Percentiles rank a stretch among this genome's conserved stretches.
These are phyloP conservation scores for Wickerhamomyces sp. DNA, from an alignment of 1,139 yeast species.

Conservation along the genomic window DNA sequence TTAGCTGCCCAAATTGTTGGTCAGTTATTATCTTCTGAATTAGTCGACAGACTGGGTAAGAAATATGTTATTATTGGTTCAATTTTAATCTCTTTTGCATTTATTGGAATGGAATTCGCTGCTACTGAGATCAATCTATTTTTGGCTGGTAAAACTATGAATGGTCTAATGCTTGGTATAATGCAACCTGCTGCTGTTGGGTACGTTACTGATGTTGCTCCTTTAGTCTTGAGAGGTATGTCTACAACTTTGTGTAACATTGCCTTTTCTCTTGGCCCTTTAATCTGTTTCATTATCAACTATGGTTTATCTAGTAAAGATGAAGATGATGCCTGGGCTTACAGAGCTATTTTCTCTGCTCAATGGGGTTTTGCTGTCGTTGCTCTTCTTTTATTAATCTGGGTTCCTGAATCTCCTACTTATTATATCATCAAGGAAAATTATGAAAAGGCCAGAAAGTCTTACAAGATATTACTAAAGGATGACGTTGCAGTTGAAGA, in stretches of 20 bases:
- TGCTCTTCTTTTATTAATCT: conserved; percentile 13
- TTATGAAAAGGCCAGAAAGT: conserved; percentile 11
- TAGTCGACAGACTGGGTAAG: conserved; percentile 55
- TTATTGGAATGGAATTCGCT: conserved; percentile 22
- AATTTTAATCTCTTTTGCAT: conserved; percentile 18
- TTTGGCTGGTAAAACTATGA: conserved; percentile 28
- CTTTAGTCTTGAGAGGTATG: conserved; percentile 28
- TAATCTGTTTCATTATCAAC: conserved; percentile 24
- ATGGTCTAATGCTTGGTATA: conserved; percentile 25
- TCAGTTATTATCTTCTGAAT: conserved; percentile 46
- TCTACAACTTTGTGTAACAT: conserved; percentile 23
- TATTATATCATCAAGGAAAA: conserved; percentile 9
- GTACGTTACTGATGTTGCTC: conserved; percentile 29
- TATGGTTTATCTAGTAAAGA: conserved; percentile 17
- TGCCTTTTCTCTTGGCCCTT: conserved; percentile 28
- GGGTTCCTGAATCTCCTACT: conserved; percentile 14
- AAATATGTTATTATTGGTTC: conserved; percentile 45
- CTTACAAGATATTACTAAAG: conserved; percentile 16
- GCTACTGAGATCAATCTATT: conserved; percentile 24
- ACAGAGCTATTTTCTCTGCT: conserved; percentile 27
- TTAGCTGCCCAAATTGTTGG: conserved; percentile 35
- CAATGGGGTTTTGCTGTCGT: conserved; percentile 31
- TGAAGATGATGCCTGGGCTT: conserved; percentile 21
- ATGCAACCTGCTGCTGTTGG: conserved; percentile 19
- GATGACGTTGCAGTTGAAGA: conserved; percentile 21